Evolutionary conservation across 768 basidiomycete species (phyloP), one percentile per base, ranked within the genome.

Genomic region (Calocera viscosa): DNA sequence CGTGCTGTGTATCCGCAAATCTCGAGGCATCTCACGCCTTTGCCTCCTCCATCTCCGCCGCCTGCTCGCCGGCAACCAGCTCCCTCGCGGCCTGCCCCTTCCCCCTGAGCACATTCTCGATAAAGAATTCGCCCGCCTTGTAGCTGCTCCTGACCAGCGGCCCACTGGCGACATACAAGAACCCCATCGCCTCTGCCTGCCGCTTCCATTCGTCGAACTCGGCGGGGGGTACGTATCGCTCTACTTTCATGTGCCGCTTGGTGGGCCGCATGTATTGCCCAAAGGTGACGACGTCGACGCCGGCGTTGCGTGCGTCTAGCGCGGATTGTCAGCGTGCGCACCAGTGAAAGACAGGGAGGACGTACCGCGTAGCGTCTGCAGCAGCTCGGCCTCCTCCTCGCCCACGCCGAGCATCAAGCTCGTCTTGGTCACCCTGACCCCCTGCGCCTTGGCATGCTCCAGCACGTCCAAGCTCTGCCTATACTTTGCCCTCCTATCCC

Each of bases 241-340:
- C 89, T 11, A 99, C 96, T 77, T 98, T 99, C 96, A 99, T 98
- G 77, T 99, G 96, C 32, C 87, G 84, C 77, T 98, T 98, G 10
- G 96, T 97, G 7, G 96, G 96, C 63, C 96, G 89, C 96, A 99
- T 98, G 77, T 99, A 99, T 78, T 99, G 96, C 1, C 96, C 96
- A 74, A 99, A 98, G 1, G 96, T 99, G 32, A 99, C 93, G 5
- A 99, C 95, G 73, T 98, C 95, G 49, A 98, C 94, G 70, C 92
- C 83, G 53, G 86, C 80, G 70, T 86, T 87, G 49, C 95, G 88
- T 7, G 98, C 82, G 70, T 95, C 96, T 98, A 74, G 11, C 8
- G 43, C 0, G 17, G 26, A 49, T 14, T 47, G 26, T 26, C 17
- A 32, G 39, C 49, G 24, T 41, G 28, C 32, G 60, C 14, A 14